phyloP scores from a whole-genome alignment of 2,329 filamentous ascomycete genomes.

The Sphaceloma murrayae region DNA sequence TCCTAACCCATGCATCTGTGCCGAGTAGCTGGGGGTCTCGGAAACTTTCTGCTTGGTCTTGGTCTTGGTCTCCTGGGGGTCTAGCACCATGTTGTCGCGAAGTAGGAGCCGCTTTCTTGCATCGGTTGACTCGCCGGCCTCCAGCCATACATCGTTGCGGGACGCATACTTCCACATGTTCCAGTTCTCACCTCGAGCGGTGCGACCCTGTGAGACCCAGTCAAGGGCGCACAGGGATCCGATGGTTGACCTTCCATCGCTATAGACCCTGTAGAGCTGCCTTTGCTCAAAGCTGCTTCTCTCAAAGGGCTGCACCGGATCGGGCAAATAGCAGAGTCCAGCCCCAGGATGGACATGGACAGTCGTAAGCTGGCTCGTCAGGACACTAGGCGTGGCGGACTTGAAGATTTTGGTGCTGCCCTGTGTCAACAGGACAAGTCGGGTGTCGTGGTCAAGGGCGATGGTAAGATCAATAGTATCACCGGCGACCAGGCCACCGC shows the following conservation, averaged over 20 bases:
- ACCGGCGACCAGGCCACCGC: conserved; percentile 81
- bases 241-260: conserved; percentile 26
- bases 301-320: conserved; percentile 86
- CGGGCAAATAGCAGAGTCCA: conserved; percentile 61
- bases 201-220: conserved; percentile 86
- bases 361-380: conserved; percentile 33
- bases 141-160: conserved; percentile 75
- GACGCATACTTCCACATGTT: conserved; percentile 69
- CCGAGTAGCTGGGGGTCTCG: conserved; percentile 21
- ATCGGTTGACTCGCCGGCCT: conserved; percentile 27
- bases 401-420: conserved; percentile 97
- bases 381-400: conserved; percentile 43
- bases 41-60: conserved; percentile 19
- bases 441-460: conserved; percentile 53
- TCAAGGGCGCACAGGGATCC: conserved; percentile 70
- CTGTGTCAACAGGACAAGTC: conserved; percentile 52
- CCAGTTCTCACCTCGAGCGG: conserved; percentile 82
- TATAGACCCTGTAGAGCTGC: conserved; percentile 53
- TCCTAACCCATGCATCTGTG: conserved; percentile 64
- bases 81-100: conserved; percentile 74
- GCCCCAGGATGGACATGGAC: conserved; percentile 41
- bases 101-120: conserved; percentile 50
- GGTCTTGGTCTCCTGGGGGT: conserved; percentile 39
- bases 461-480: conserved; percentile 70
- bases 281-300: conserved; percentile 74